Conservation (phyloP, 768 basidiomycete genomes). For the Calocera viscosa region DNA sequence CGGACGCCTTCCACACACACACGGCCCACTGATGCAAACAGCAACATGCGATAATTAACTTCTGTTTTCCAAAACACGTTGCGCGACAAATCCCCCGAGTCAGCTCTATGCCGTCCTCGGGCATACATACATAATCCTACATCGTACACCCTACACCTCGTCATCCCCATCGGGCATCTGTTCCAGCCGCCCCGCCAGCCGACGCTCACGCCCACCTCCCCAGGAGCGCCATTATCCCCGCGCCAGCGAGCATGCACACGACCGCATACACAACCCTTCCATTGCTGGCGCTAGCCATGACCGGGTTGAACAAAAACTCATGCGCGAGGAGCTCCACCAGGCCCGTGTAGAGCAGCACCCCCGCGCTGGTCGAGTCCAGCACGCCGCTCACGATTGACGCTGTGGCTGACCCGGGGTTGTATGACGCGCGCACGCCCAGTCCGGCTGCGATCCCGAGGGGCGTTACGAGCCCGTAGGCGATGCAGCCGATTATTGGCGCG, state of each 20-base stretch:
- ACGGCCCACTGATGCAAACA: too few relatives aligned
- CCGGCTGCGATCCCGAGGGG: constrained; percentile 83
- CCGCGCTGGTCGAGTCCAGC: constrained; percentile 72
- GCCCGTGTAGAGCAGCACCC: constrained; percentile 80
- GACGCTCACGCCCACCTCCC: constrained; percentile 66
- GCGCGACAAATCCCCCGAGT: too few relatives aligned
- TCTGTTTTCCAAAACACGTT: too few relatives aligned
- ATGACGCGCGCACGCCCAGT: constrained; percentile 58
- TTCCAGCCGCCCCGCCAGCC: not conserved
- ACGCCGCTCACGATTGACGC: constrained; percentile 75
- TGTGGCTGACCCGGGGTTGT: constrained; percentile 66
- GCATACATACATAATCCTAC: too few relatives aligned
- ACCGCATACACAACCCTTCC: constrained; percentile 58
- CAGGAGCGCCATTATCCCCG: constrained; percentile 79
- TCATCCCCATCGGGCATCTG: too few relatives aligned
- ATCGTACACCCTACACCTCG: too few relatives aligned
- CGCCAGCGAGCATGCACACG: constrained; percentile 67
- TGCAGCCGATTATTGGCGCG: constrained; percentile 47
- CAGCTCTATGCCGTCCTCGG: too few relatives aligned
- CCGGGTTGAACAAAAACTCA: constrained; percentile 83
- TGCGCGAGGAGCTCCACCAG: constrained; percentile 87
- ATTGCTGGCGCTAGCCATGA: constrained; percentile 63
- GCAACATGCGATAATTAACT: too few relatives aligned
- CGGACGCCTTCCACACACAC: too few relatives aligned
- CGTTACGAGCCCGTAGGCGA: constrained; percentile 63